Evolutionary conservation across 2,329 filamentous ascomycete genomes (phyloP).

Genomic region (Aspergillus pseudoglaucus): DNA sequence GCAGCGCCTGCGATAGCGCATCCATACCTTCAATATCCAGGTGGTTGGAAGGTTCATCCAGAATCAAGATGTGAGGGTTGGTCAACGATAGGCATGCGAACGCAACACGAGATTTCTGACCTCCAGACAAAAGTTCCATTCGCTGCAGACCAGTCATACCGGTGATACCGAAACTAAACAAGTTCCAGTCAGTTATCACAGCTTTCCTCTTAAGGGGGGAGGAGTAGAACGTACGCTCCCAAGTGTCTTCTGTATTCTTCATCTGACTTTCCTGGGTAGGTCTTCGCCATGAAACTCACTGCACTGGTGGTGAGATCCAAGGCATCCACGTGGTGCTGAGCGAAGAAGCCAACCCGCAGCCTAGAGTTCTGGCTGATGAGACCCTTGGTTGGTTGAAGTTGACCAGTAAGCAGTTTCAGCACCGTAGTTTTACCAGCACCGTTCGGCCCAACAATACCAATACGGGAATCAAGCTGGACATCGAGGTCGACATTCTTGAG

Average conservation of each 20-base stretch:
- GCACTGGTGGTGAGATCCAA: slow-evolving; percentile 83
- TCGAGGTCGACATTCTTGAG: slow-evolving; percentile 86
- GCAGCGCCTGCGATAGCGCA: slow-evolving; percentile 75
- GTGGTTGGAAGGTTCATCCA: slow-evolving; percentile 98
- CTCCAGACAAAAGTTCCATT: slow-evolving; percentile 88
- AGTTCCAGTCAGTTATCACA: slow-evolving; percentile 2
- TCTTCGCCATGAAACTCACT: slow-evolving; percentile 93
- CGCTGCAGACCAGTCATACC: slow-evolving; percentile 95
- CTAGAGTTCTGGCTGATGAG: slow-evolving; percentile 83
- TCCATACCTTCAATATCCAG: slow-evolving; percentile 99
- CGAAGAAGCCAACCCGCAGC: slow-evolving; percentile 90
- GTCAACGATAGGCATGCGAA: slow-evolving; percentile 93
- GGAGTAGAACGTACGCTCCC: slow-evolving; percentile 64
- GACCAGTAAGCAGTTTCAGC: slow-evolving; percentile 92
- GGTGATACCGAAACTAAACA: slow-evolving; percentile 59
- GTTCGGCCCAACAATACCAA: slow-evolving; percentile 98
- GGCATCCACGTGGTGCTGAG: slow-evolving; percentile 96
- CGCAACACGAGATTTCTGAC: slow-evolving; percentile 95
- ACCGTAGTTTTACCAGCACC: slow-evolving; percentile 98
- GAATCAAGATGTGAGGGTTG: slow-evolving; percentile 93
- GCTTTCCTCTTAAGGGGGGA: neutral
- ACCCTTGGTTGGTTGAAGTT: slow-evolving; percentile 68
- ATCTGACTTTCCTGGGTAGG: slow-evolving; percentile 82
- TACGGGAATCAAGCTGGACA: slow-evolving; percentile 94
- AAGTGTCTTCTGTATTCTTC: slow-evolving; percentile 95